Evolutionary conservation across 2,329 filamentous ascomycete genomes (phyloP).

Genomic region (Metarhizium album): DNA sequence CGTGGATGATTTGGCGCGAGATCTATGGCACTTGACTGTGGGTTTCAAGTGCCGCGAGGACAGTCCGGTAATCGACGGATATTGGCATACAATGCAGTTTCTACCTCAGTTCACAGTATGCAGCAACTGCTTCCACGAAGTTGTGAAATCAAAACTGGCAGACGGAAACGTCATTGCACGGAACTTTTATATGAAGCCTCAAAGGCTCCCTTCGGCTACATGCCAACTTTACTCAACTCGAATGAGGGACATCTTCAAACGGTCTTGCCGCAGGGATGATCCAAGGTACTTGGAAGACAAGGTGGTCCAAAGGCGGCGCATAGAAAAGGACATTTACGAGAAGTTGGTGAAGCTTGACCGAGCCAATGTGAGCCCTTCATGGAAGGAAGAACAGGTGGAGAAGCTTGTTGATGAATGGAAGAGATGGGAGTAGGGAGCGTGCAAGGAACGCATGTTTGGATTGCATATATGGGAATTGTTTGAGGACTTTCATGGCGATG

Average conservation of each 20-base stretch:
- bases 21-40: slow-evolving; percentile 47
- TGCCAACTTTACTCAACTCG: slow-evolving; percentile 75
- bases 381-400: slow-evolving; percentile 33
- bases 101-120: slow-evolving; percentile 76
- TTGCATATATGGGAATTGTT: not conserved
- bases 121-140: slow-evolving; percentile 72
- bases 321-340: slow-evolving; percentile 49
- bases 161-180: slow-evolving; percentile 44
- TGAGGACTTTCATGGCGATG: not conserved
- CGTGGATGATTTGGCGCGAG: slow-evolving; percentile 50
- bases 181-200: slow-evolving; percentile 53
- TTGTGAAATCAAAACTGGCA: slow-evolving; percentile 58
- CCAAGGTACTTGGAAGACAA: slow-evolving; percentile 48
- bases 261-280: slow-evolving; percentile 57
- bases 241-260: slow-evolving; percentile 65
- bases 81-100: slow-evolving; percentile 70
- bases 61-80: slow-evolving; percentile 46
- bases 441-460: not conserved
- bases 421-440: slow-evolving; percentile 39
- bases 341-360: slow-evolving; percentile 35
- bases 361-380: slow-evolving; percentile 21
- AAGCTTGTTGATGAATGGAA: slow-evolving; percentile 46
- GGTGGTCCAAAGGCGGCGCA: slow-evolving; percentile 46
- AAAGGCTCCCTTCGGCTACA: slow-evolving; percentile 41
- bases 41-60: slow-evolving; percentile 56